Conservation (phyloP, 768 basidiomycete species). For the Neoboletus brunneissimus region DNA sequence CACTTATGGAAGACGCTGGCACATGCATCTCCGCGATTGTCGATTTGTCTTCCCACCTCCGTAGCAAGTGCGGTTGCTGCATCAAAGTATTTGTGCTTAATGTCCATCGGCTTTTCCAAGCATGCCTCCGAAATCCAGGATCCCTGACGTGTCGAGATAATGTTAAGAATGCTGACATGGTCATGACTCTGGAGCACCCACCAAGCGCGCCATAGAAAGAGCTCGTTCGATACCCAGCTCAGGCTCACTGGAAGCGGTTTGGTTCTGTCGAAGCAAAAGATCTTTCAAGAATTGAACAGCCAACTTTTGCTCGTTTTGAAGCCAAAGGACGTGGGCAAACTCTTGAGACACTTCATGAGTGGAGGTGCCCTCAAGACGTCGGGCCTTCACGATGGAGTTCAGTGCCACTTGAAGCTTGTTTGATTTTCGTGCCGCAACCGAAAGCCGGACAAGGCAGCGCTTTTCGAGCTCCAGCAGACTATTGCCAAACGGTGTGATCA, state of each 20-base stretch:
- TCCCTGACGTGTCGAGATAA: slow-evolving; percentile 50
- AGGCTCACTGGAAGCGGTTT: slow-evolving; percentile 9
- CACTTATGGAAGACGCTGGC: slow-evolving; percentile 74
- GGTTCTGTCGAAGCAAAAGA: slow-evolving; percentile 22
- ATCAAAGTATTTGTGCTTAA: slow-evolving; percentile 68
- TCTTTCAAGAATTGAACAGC: slow-evolving; percentile 72
- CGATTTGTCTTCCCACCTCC: slow-evolving; percentile 20
- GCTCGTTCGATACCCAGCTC: slow-evolving; percentile 32
- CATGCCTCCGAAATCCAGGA: slow-evolving; percentile 89
- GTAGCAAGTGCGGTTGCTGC: slow-evolving; percentile 46
- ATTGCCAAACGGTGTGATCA: slow-evolving; percentile 52
- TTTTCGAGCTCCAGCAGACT: slow-evolving; percentile 61
- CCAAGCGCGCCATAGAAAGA: slow-evolving; percentile 61
- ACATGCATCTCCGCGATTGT: slow-evolving; percentile 29
- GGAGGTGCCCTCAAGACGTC: slow-evolving; percentile 48
- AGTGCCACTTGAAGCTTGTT: slow-evolving; percentile 77
- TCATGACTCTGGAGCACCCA: slow-evolving; percentile 35
- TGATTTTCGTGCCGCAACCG: slow-evolving; percentile 63
- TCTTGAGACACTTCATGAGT: slow-evolving; percentile 68
- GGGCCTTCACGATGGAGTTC: slow-evolving; percentile 79
- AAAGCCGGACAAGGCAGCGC: slow-evolving; percentile 67
- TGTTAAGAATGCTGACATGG: not conserved
- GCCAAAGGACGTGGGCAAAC: slow-evolving; percentile 88
- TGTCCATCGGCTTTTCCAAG: slow-evolving; percentile 71
- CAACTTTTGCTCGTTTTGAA: slow-evolving; percentile 76